Percentiles rank a stretch among this genome's conserved stretches.
Evolutionary conservation across 2,329 filamentous ascomycete genomes (phyloP).

Genomic region (Geosmithia flava): DNA sequence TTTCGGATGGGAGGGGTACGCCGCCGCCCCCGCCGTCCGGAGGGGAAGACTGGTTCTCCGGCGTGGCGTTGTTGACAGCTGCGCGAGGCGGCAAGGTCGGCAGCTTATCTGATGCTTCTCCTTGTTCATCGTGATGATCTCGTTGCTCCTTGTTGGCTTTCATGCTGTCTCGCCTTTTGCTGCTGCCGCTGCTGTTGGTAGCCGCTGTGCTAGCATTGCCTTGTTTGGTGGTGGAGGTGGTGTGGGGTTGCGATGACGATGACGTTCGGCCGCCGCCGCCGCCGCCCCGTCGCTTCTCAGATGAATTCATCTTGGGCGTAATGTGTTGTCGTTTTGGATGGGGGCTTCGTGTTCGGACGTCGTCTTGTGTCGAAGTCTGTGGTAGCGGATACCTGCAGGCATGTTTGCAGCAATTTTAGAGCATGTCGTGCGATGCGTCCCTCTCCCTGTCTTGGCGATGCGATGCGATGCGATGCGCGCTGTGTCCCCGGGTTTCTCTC

Average conservation of each 20-base stretch:
- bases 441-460: neutral
- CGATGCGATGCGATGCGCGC: too few relatives aligned
- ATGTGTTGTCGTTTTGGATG: neutral
- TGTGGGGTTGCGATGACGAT: constrained; percentile 7
- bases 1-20: constrained; percentile 12
- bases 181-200: constrained; percentile 1
- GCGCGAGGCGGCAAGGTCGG: constrained; percentile 17
- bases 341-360: neutral
- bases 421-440: neutral
- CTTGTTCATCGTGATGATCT: constrained; percentile 3
- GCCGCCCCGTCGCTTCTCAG: constrained; percentile 31
- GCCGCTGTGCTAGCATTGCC: too few relatives aligned
- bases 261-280: constrained; percentile 6
- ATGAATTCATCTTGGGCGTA: constrained; percentile 19
- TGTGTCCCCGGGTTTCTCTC: too few relatives aligned
- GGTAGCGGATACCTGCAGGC: constrained; percentile 6
- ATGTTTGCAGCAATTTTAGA: neutral
- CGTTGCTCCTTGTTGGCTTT: constrained; percentile 5
- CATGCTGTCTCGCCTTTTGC: constrained; percentile 1
- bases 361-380: constrained; percentile 4
- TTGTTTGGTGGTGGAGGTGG: constrained; percentile 1
- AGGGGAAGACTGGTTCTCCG: constrained; percentile 5
- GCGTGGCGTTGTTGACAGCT: constrained; percentile 9
- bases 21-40: neutral
- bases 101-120: constrained; percentile 10